phyloP scores from a whole-genome alignment of 108 stramenopile genomes.

The Parietichytrium sp. region DNA sequence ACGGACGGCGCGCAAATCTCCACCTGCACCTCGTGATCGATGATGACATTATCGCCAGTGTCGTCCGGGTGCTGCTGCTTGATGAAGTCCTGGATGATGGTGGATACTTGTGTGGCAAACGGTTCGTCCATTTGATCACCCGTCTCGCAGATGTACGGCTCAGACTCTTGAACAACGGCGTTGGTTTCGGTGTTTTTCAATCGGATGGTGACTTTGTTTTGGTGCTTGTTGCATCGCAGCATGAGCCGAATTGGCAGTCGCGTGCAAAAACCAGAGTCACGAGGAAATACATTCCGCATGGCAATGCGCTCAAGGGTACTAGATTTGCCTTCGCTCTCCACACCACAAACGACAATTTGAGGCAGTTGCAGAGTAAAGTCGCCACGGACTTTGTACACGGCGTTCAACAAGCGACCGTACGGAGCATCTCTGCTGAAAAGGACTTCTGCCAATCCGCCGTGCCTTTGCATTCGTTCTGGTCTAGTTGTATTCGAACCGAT shows the following conservation, averaged over 20 bases:
- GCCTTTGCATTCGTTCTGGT: no score
- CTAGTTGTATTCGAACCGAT: no score
- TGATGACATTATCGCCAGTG: not conserved
- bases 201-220: slow-evolving; percentile 21
- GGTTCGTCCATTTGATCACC: slow-evolving; percentile 26
- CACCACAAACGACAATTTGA: slow-evolving; percentile 15
- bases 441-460: not conserved
- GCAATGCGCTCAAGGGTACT: slow-evolving; percentile 22
- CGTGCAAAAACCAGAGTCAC: not conserved
- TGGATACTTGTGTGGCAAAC: not conserved
- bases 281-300: slow-evolving; percentile 31
- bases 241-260: slow-evolving; percentile 21
- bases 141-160: not conserved
- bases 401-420: not conserved
- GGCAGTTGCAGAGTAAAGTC: not conserved
- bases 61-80: not conserved
- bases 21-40: not conserved
- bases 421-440: not conserved
- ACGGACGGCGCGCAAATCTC: not conserved
- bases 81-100: not conserved
- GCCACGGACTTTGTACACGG: not conserved
- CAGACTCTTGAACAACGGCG: not conserved
- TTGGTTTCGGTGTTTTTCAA: not conserved
- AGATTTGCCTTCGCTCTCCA: not conserved
- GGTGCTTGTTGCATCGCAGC: not conserved